These are phyloP conservation scores for Zygoascus flipseniorum DNA, from an alignment of 805 yeast species.

Conservation along the genomic window DNA sequence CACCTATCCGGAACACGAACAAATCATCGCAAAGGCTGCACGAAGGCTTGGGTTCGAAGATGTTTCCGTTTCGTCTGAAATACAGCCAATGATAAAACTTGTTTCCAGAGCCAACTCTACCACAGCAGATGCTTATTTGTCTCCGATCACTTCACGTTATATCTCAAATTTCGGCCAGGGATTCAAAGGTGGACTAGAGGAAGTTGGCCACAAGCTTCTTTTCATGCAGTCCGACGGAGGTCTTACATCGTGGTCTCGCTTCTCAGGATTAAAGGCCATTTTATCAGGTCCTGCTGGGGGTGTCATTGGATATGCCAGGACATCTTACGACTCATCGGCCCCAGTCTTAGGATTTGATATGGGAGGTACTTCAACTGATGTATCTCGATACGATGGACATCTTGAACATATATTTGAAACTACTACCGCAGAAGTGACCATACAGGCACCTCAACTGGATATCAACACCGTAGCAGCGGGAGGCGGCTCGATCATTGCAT, in stretches of 20 bases:
- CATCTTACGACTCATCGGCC: conserved; percentile 46
- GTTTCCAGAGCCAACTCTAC: conserved; percentile 72
- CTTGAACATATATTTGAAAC: conserved; percentile 78
- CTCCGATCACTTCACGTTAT: conserved; percentile 68
- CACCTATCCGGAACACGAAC: conserved; percentile 65
- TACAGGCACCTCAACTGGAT: conserved; percentile 78
- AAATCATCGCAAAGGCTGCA: conserved; percentile 51
- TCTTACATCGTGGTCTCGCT: conserved; percentile 69
- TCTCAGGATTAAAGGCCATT: conserved; percentile 83
- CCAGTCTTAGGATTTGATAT: conserved; percentile 79
- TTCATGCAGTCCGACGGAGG: conserved; percentile 99
- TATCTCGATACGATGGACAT: conserved; percentile 60
- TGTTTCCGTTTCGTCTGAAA: conserved; percentile 57
- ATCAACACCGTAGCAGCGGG: conserved; percentile 82
- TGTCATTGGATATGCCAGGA: conserved; percentile 83
- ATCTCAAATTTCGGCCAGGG: conserved; percentile 55
- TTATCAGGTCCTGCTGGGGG: conserved; percentile 98
- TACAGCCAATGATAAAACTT: conserved; percentile 72
- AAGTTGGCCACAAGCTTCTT: conserved; percentile 26
- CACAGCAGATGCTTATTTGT: conserved; percentile 73
- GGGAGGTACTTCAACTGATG: conserved; percentile 91
- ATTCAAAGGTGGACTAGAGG: conserved; percentile 42
- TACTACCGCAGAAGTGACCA: conserved; percentile 72
- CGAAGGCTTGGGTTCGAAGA: conserved; percentile 56
- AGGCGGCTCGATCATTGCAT: conserved; percentile 63